phyloP scores from a whole-genome alignment of 2,329 filamentous ascomycete species.

The Fonsecaea monophora region DNA sequence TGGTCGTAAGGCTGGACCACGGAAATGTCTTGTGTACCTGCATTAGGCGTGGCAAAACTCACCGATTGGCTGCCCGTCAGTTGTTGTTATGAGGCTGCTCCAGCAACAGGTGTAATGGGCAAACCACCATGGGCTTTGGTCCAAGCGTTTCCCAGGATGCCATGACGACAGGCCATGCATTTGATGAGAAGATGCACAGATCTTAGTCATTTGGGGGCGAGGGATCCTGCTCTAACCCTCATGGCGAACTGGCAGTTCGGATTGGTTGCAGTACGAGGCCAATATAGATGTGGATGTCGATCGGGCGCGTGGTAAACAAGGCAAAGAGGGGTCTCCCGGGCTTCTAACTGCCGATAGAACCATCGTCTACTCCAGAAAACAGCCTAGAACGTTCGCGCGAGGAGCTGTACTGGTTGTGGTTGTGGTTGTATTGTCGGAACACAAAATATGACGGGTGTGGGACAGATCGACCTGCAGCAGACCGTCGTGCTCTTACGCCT shows the following conservation, averaged over 20 bases:
- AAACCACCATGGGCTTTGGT: neutral
- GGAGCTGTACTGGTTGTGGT: neutral
- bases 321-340: neutral
- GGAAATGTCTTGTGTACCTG: slow-evolving; percentile 37
- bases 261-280: neutral
- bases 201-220: neutral
- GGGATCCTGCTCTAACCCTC: neutral
- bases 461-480: slow-evolving; percentile 19
- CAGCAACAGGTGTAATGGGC: neutral
- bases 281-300: slow-evolving; percentile 5
- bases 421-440: neutral
- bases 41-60: slow-evolving; percentile 27
- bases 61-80: slow-evolving; percentile 22
- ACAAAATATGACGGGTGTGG: slow-evolving; percentile 6
- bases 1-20: slow-evolving; percentile 25
- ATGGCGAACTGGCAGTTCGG: neutral
- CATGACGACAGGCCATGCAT: neutral
- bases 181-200: neutral
- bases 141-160: neutral
- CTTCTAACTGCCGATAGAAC: neutral
- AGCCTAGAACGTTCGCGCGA: slow-evolving; percentile 32
- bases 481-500: slow-evolving; percentile 5
- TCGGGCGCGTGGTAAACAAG: neutral
- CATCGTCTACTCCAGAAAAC: slow-evolving; percentile 11
- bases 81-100: slow-evolving; percentile 5